Evolutionary conservation across 2,329 filamentous ascomycete species (phyloP).

Genomic region (Microsporum audouinii): DNA sequence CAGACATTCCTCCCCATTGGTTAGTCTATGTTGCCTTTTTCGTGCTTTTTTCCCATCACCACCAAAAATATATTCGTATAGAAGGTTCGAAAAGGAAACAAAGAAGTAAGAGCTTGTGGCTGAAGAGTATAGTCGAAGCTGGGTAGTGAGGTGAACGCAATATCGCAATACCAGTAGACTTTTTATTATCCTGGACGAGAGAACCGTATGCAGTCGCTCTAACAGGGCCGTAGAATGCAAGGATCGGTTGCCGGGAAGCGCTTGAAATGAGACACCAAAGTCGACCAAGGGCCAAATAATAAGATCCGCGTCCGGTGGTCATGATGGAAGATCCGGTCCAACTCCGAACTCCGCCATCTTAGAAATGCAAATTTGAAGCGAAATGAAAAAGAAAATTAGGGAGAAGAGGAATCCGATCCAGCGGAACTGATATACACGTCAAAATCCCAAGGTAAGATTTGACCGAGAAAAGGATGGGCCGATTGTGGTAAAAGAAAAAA

Average conservation of each 20-base stretch:
- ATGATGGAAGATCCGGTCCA: conserved; percentile 4
- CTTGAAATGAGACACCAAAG: neutral
- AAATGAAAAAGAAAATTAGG: conserved; percentile 8
- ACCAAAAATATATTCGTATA: neutral
- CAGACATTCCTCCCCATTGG: neutral
- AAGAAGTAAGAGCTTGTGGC: neutral
- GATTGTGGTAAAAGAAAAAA: neutral
- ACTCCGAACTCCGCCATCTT: conserved; percentile 12
- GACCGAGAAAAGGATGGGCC: neutral
- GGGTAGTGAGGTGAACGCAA: neutral
- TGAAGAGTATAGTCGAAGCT: neutral
- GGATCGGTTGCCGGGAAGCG: neutral
- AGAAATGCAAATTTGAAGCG: conserved; percentile 7
- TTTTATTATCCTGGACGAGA: neutral
- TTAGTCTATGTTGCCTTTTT: neutral
- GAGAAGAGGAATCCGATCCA: conserved; percentile 3
- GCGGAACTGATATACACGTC: conserved; percentile 2
- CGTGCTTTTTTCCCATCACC: neutral
- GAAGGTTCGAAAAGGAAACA: neutral
- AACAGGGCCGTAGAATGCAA: neutral
- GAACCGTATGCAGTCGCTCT: neutral
- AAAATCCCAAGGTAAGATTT: neutral
- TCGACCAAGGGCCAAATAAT: neutral
- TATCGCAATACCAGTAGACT: neutral
- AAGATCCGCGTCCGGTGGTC: neutral